A percentile compares a stretch with the other conserved stretches of the same genome.
Conservation (phyloP, 2,329 filamentous ascomycete species). For the Aspergillus intermedius region DNA sequence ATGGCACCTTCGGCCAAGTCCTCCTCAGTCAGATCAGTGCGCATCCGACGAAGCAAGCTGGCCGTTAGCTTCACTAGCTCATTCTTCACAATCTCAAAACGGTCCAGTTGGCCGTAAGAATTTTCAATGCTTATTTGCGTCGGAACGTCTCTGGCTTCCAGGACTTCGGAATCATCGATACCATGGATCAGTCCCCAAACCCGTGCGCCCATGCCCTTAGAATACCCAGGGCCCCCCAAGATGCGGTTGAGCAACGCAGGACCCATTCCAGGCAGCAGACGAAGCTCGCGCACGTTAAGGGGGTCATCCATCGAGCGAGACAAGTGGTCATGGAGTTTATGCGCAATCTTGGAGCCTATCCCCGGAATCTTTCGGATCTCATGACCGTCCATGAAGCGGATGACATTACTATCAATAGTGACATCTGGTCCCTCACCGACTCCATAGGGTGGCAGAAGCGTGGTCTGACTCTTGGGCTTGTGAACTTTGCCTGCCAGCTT, state of each 20-base stretch:
- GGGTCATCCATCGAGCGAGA: conserved; percentile 37
- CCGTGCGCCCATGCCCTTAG: conserved; percentile 63
- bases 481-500: conserved; percentile 79
- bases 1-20: conserved; percentile 32
- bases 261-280: conserved; percentile 57
- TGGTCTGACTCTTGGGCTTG: conserved; percentile 85
- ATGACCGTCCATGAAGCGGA: conserved; percentile 66
- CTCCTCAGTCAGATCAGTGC: conserved; percentile 61
- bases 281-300: conserved; percentile 61
- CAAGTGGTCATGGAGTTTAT: conserved; percentile 59
- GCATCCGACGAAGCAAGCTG: conserved; percentile 72
- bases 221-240: conserved; percentile 62
- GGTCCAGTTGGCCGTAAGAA: conserved; percentile 69
- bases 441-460: conserved; percentile 61
- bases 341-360: conserved; percentile 72
- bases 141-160: conserved; percentile 63
- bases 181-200: conserved; percentile 78
- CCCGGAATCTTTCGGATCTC: conserved; percentile 77
- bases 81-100: conserved; percentile 55
- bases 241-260: conserved; percentile 60
- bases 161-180: conserved; percentile 68
- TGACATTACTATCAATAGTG: conserved; percentile 45
- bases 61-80: conserved; percentile 63
- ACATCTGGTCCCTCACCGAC: conserved; percentile 14
- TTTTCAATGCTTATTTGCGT: conserved; percentile 93